Evolutionary conservation across 2,329 filamentous ascomycete species (phyloP).

Genomic region (Ophiosphaerella korrae): DNA sequence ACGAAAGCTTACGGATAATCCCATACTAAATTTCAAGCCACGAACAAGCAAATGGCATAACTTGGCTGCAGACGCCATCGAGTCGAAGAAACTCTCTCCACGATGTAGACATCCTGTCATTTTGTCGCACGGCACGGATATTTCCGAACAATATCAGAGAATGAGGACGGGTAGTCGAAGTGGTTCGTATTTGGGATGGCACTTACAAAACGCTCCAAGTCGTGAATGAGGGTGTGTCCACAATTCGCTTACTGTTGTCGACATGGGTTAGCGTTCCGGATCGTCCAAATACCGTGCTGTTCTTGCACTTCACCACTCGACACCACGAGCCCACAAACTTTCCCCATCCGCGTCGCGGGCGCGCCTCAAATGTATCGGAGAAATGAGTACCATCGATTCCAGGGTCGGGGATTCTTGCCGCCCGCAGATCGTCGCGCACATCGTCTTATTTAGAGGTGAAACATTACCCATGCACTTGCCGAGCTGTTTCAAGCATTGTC

Average conservation of each 20-base stretch:
- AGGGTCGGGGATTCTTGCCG: conserved; percentile 32
- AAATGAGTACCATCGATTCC: conserved; percentile 21
- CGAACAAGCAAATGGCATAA: no score
- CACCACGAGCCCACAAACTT: background rate
- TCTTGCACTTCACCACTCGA: background rate
- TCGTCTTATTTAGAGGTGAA: conserved; percentile 39
- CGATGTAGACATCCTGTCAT: background rate
- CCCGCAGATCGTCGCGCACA: conserved; percentile 31
- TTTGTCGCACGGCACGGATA: background rate
- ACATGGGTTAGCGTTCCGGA: background rate
- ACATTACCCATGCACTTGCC: conserved; percentile 28
- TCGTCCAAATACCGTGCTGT: background rate
- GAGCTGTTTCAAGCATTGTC: conserved; percentile 32
- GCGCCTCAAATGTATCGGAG: conserved; percentile 12
- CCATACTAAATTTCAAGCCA: no score
- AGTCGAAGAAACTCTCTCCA: no score
- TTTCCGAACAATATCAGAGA: no score
- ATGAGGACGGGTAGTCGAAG: no score
- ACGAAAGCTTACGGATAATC: no score
- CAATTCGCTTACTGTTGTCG: no score
- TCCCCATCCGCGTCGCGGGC: conserved; percentile 6
- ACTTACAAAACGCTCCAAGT: no score
- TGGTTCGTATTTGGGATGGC: no score
- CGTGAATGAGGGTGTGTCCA: no score
- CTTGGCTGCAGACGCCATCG: no score